These are phyloP conservation scores for Sclerotinia minor DNA, from an alignment of 2,329 filamentous ascomycete species.

Conservation along the genomic window DNA sequence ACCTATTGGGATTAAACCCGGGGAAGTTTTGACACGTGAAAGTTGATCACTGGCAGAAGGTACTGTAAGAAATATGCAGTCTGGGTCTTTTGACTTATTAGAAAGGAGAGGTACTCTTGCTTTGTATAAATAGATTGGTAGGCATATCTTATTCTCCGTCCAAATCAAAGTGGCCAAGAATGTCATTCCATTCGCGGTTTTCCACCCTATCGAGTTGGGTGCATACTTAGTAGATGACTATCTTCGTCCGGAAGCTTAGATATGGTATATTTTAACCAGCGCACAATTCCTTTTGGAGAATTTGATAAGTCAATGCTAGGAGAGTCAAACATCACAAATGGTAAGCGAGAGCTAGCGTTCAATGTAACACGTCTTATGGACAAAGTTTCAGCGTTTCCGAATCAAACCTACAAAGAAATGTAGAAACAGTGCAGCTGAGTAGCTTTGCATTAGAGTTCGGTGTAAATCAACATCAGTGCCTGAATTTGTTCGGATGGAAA, in stretches of 20 bases:
- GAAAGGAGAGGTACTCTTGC: not conserved
- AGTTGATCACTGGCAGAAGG: not conserved
- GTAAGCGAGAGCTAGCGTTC: not conserved
- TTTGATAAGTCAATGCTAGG: not conserved
- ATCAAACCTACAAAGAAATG: not conserved
- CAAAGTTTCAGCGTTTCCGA: not conserved
- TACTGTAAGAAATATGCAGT: not conserved
- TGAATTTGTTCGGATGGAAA: too few species aligned
- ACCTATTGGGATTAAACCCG: not conserved
- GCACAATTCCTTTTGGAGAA: not conserved
- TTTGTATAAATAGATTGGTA: not conserved
- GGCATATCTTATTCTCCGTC: not conserved
- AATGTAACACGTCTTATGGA: not conserved
- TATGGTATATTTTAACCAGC: not conserved
- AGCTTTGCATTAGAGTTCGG: not conserved
- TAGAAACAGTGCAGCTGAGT: not conserved
- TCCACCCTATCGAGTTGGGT: conserved; percentile 1
- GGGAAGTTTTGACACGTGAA: conserved; percentile 5
- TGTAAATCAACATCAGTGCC: not conserved
- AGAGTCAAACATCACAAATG: not conserved
- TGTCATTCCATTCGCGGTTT: not conserved
- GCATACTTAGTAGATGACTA: not conserved
- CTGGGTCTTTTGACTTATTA: not conserved
- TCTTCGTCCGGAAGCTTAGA: not conserved
- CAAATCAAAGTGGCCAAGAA: too few species aligned